Evolutionary conservation across 352 stramenopile genomes (phyloP).

Genomic region (Pythium volutum): DNA sequence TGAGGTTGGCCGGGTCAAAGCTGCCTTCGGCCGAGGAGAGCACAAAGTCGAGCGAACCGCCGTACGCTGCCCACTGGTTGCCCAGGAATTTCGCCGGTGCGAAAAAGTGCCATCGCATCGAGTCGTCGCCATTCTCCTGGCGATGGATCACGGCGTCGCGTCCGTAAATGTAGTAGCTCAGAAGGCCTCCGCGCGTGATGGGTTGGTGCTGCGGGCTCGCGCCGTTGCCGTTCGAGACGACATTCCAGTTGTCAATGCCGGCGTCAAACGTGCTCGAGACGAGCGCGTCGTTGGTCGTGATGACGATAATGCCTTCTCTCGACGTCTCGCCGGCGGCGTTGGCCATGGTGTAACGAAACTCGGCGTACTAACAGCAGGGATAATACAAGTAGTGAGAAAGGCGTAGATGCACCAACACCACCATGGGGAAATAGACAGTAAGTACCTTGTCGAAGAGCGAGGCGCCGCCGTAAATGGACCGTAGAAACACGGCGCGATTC

Average conservation of each 20-base stretch:
- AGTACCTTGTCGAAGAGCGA: conserved; percentile 61
- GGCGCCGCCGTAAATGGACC: conserved; percentile 55
- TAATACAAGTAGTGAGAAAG: no score
- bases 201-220: conserved; percentile 43
- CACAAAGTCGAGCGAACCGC: conserved; percentile 87
- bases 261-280: conserved; percentile 84
- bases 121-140: conserved; percentile 63
- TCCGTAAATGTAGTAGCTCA: conserved; percentile 91
- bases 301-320: conserved; percentile 69
- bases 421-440: not conserved
- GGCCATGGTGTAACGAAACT: conserved; percentile 86
- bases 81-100: conserved; percentile 83
- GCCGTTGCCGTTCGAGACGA: conserved; percentile 60
- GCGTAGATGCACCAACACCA: no score
- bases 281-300: conserved; percentile 65
- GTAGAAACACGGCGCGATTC: conserved; percentile 83
- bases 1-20: conserved; percentile 80
- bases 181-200: conserved; percentile 56
- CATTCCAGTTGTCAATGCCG: conserved; percentile 72
- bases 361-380: conserved; percentile 81
- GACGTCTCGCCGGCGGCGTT: conserved; percentile 57
- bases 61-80: conserved; percentile 87
- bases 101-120: conserved; percentile 86
- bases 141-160: conserved; percentile 67
- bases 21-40: conserved; percentile 89